Base-by-base conservation (phyloP, 257 asterid species). In the Cruciata laevipes region DNA sequence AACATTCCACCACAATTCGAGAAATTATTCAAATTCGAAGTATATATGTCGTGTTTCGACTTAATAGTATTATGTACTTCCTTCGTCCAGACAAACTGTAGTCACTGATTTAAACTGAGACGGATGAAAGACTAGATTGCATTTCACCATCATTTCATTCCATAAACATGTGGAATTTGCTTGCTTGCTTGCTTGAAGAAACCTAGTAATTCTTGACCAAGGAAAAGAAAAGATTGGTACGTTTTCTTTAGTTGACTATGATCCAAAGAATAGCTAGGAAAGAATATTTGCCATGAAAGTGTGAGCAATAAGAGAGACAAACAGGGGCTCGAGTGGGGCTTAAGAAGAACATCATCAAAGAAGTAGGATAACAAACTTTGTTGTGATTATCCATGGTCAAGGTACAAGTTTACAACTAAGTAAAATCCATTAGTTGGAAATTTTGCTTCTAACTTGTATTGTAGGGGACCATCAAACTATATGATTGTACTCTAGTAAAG, bases 241-340 rank as follows among this genome's bases (percentile, higher is more conserved):
- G 20, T 53, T 8, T 53, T 53, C 27, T 53, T 53, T 20, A 30
- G 61, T 30, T 71, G 24, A 52, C 31, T 40, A 76, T 67, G 65
- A 58, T 74, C 78, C 81, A 76, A 80, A 52, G 58, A 73, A 31
- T 56, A 71, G 21, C 33, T 18, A 61, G 21, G 61, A 18, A 62
- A 74, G 80, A 74, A 81, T 77, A 72, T 77, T 74, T 74, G 75
- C 65, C 83, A 72, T 75, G 44, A 73, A 78, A 75, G n/a, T n/a
- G 81, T 75, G 71, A 75, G 79, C 76, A 71, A 68, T 55, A 73
- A 65, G 72, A 71, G 66, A 77, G 82, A 73, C 79, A 77, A 71
- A 71, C 44, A 65, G 71, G 30, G 40, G 63, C 65, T 60, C 11
- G 13, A 21, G 75, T 73, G 77, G 69, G 66, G 65, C 61, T 77